Evolutionary conservation across 2,329 filamentous ascomycete species (phyloP).

Genomic region (Coleophoma eucalyptorum): DNA sequence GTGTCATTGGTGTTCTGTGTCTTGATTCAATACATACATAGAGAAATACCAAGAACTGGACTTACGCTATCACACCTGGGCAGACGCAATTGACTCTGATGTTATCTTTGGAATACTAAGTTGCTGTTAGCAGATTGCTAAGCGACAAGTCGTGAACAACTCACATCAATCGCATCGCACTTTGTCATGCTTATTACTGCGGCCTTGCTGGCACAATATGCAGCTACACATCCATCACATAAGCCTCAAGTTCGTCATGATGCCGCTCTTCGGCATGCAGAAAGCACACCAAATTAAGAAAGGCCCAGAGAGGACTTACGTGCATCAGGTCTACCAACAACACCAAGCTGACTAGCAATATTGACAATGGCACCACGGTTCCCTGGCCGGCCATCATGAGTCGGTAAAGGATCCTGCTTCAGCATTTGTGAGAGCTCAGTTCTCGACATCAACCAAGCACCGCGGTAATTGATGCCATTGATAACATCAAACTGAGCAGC

Average conservation of each 20-base stretch:
- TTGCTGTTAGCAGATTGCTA: neutral
- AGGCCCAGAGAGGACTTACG: conserved; percentile 25
- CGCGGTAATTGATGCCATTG: conserved; percentile 38
- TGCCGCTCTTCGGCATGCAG: too few species aligned
- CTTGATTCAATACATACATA: neutral
- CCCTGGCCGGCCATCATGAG: conserved; percentile 38
- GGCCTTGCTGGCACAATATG: conserved; percentile 42
- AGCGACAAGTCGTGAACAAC: conserved; percentile 4
- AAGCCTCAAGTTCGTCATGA: too few species aligned
- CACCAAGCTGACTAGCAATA: conserved; percentile 37
- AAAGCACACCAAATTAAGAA: too few species aligned
- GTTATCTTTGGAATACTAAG: conserved; percentile 38
- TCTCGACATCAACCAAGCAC: conserved; percentile 39
- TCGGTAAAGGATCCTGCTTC: conserved; percentile 35
- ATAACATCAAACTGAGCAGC: conserved; percentile 37
- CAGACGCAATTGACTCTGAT: conserved; percentile 44
- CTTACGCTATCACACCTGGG: conserved; percentile 39
- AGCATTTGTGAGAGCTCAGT: conserved; percentile 39
- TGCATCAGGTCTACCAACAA: conserved; percentile 37
- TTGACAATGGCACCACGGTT: conserved; percentile 40
- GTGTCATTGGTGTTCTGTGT: conserved; percentile 37
- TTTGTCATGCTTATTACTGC: conserved; percentile 41
- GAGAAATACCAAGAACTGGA: neutral
- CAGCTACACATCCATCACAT: conserved; percentile 23
- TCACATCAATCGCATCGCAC: conserved; percentile 42